phyloP scores from a whole-genome alignment of 176 grass and related monocot genomes.

The Typha latifolia region DNA sequence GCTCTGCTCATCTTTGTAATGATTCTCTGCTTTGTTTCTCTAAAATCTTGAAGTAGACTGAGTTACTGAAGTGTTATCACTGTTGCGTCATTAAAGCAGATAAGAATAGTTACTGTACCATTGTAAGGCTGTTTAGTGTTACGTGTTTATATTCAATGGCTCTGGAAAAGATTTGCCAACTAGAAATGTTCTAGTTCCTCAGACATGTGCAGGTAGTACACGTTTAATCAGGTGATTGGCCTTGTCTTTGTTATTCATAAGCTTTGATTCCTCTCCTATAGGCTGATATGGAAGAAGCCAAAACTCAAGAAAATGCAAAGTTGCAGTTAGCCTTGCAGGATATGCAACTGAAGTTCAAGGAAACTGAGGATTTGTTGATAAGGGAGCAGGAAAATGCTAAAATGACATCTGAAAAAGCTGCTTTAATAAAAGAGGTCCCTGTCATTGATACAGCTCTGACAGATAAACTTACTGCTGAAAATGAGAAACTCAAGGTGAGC shows the following conservation, averaged over 20 bases:
- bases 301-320: constrained; percentile 70
- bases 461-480: constrained; percentile 79
- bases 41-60: too few relatives aligned
- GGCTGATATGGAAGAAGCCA: constrained; percentile 84
- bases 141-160: background rate
- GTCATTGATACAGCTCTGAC: constrained; percentile 61
- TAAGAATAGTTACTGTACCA: too few relatives aligned
- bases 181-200: background rate
- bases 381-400: constrained; percentile 57
- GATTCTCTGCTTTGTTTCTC: background rate
- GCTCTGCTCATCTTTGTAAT: background rate
- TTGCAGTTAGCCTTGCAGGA: constrained; percentile 71
- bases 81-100: too few relatives aligned
- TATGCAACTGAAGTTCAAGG: constrained; percentile 52
- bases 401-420: constrained; percentile 41
- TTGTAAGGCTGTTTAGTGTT: too few relatives aligned
- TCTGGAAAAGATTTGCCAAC: background rate
- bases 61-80: too few relatives aligned
- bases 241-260: constrained; percentile 7
- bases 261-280: constrained; percentile 27
- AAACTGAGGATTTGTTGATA: constrained; percentile 57
- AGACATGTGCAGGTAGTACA: constrained; percentile 10
- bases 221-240: constrained; percentile 2
- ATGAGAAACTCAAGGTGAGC: constrained; percentile 79
- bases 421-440: constrained; percentile 56